phyloP scores from a whole-genome alignment of 164 flowering plant species.

The Sextonia rubra region DNA sequence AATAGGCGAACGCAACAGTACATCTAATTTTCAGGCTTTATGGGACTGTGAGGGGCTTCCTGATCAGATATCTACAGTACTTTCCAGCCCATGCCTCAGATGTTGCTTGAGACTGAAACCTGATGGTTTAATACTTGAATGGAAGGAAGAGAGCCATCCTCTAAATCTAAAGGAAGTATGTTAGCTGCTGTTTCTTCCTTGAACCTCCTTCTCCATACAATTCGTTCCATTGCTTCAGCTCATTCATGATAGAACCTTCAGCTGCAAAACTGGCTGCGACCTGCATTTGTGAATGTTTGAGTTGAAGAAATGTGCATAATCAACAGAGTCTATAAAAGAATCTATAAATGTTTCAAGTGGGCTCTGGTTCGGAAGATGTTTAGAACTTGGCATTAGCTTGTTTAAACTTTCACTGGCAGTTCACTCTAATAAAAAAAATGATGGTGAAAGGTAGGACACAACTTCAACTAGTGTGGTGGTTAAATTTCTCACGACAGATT shows the following conservation, averaged over 20 bases:
- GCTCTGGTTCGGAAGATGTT: too few relatives aligned
- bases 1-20: background rate
- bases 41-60: background rate
- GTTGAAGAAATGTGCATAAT: background rate
- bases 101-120: background rate
- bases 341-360: too few relatives aligned
- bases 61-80: background rate
- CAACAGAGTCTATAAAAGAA: too few relatives aligned
- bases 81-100: background rate
- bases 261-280: constrained; percentile 91
- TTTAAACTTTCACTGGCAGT: too few relatives aligned
- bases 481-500: too few relatives aligned
- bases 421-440: too few relatives aligned
- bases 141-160: background rate
- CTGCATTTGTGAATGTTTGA: constrained; percentile 28
- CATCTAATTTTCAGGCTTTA: background rate
- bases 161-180: constrained; percentile 62
- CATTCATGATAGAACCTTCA: constrained; percentile 71
- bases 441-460: too few relatives aligned
- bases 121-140: background rate
- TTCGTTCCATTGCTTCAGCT: constrained; percentile 91
- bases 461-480: too few relatives aligned
- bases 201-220: constrained; percentile 94
- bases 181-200: constrained; percentile 74
- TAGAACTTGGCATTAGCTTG: too few relatives aligned